Evolutionary conservation across 1,284 basidiomycete species (phyloP).

Genomic region (Malassezia dermatis): DNA sequence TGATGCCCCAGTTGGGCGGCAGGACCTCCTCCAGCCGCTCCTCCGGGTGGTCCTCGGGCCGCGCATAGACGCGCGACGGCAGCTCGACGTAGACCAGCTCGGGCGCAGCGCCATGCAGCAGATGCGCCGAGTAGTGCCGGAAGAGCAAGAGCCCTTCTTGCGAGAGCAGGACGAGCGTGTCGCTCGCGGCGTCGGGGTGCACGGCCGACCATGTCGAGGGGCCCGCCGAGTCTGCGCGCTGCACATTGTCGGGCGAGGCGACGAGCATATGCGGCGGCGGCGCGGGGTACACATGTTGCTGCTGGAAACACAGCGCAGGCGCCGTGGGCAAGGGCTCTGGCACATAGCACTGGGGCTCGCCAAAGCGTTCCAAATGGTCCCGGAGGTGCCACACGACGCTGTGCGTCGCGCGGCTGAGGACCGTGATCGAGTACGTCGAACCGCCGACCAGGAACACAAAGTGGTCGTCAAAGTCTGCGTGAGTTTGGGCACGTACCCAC

Average conservation of each 20-base stretch:
- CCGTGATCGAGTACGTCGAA: constrained; percentile 23
- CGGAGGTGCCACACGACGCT: constrained; percentile 24
- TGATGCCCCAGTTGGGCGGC: not conserved
- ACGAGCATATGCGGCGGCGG: constrained; percentile 7
- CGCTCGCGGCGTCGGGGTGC: constrained; percentile 29
- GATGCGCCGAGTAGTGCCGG: constrained; percentile 23
- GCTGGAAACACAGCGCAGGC: constrained; percentile 18
- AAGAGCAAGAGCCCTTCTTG: constrained; percentile 28
- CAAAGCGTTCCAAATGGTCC: constrained; percentile 21
- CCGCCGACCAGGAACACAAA: constrained; percentile 29
- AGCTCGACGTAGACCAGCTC: constrained; percentile 26
- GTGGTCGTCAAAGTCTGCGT: constrained; percentile 32
- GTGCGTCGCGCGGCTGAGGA: constrained; percentile 20
- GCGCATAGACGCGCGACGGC: constrained; percentile 17
- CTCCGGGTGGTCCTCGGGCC: not conserved
- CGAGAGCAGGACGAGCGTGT: constrained; percentile 30
- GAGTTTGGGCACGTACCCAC: constrained; percentile 10
- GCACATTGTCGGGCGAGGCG: constrained; percentile 12
- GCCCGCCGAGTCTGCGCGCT: constrained; percentile 20
- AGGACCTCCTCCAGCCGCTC: not conserved
- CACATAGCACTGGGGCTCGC: not conserved
- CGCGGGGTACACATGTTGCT: constrained; percentile 20
- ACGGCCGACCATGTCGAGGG: constrained; percentile 28
- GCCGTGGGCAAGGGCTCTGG: not conserved
- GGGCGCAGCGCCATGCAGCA: constrained; percentile 17